Percentiles rank a stretch among this genome's conserved stretches.
phyloP scores from a whole-genome alignment of 2,329 filamentous ascomycete species.

The Sporothrix variecibatus region DNA sequence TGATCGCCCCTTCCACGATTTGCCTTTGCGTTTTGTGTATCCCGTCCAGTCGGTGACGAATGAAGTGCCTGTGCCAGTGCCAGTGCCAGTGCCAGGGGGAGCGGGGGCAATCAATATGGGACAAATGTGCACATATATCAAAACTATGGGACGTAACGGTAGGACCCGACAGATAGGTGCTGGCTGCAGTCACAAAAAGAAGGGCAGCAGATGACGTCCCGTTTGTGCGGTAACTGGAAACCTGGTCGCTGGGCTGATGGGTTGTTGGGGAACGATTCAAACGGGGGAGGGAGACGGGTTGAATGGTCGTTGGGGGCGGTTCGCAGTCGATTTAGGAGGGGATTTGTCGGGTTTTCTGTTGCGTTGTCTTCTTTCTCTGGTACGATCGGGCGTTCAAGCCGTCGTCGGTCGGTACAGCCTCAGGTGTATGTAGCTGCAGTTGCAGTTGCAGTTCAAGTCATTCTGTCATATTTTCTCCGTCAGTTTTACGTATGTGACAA shows the following conservation, averaged over 20 bases:
- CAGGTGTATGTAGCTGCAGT: background rate
- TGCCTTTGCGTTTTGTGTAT: background rate
- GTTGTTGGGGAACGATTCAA: background rate
- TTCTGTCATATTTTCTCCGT: background rate
- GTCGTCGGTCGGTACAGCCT: background rate
- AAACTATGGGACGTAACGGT: background rate
- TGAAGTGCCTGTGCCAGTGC: background rate
- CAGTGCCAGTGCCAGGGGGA: background rate
- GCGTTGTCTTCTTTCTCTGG: background rate
- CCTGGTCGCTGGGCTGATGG: background rate
- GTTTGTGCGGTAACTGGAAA: background rate
- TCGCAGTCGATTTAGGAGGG: background rate
- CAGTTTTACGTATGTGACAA: background rate
- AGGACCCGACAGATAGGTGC: slow-evolving; percentile 1
- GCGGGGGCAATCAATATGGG: background rate
- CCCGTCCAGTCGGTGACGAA: background rate
- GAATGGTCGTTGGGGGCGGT: slow-evolving; percentile 10
- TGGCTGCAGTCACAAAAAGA: background rate
- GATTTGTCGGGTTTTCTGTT: background rate
- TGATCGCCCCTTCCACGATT: background rate
- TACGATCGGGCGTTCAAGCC: background rate
- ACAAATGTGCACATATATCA: background rate
- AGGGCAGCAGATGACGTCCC: background rate
- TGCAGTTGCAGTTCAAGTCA: background rate
- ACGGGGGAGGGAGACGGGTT: background rate